Evolutionary conservation across 2,329 filamentous ascomycete species (phyloP).

Genomic region (Exophiala bonariae): DNA sequence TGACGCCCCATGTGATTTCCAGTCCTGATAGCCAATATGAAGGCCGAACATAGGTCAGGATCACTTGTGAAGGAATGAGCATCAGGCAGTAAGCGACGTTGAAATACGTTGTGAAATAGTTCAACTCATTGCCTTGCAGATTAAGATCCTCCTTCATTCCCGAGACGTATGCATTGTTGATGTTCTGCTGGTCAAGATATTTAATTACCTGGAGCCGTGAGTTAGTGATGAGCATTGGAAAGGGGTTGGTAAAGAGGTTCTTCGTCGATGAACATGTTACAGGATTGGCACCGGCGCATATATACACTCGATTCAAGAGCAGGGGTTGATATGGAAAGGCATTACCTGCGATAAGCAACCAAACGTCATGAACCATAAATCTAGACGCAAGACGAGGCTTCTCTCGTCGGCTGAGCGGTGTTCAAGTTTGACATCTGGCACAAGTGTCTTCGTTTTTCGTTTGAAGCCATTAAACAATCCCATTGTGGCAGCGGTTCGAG

Average conservation of each 20-base stretch:
- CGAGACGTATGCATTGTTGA: constrained; percentile 27
- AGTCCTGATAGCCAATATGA: constrained; percentile 32
- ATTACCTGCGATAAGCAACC: constrained; percentile 35
- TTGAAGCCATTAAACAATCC: too few species aligned
- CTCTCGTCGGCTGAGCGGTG: constrained; percentile 33
- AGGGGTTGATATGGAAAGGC: too few species aligned
- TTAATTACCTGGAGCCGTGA: constrained; percentile 3
- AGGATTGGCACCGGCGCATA: too few species aligned
- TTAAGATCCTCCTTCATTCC: constrained; percentile 48
- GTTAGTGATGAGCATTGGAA: too few species aligned
- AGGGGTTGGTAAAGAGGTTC: too few species aligned
- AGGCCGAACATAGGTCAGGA: constrained; percentile 37
- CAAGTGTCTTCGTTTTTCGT: too few species aligned
- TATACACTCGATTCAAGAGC: too few species aligned
- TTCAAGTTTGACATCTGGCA: neutral
- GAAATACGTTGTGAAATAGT: constrained; percentile 44
- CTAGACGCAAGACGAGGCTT: constrained; percentile 38
- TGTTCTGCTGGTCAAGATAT: constrained; percentile 18
- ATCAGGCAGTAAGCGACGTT: constrained; percentile 42
- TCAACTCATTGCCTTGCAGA: constrained; percentile 52
- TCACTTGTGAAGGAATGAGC: constrained; percentile 39
- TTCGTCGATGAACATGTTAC: too few species aligned
- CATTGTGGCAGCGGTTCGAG: too few species aligned
- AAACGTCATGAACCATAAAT: constrained; percentile 41
- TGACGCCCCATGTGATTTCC: constrained; percentile 37